Evolutionary conservation across 2,329 filamentous ascomycete species (phyloP), one percentile per base, ranked within the genome.

Genomic region (Lachnellula cervina): DNA sequence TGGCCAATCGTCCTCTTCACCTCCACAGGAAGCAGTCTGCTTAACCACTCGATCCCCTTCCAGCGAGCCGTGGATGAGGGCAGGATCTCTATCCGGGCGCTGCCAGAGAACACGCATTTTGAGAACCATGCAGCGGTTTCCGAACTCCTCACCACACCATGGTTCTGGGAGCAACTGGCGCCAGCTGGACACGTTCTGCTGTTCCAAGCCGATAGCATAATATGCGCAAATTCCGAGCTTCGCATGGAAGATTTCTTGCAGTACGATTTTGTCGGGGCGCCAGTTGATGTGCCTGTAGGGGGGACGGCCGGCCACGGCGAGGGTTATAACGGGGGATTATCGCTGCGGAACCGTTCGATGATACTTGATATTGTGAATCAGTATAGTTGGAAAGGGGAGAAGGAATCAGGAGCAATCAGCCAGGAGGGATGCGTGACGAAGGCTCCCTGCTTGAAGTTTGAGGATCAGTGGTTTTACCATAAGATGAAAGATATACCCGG

Each of bases 1-100:
- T 76, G 73, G 73, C 73, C 73, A 7, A 68, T 77, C 19, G 64
- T 75, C 19, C 66, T 74, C 45, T 73, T 70, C 60, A 76, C 74
- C 0, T 63, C 68, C 1, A 8, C 25, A 7, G 54, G 65, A 25
- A 54, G 47, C 25, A 49, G 21, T 17, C 49, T 62, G 19, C 61
- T 63, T 4, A 42, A 51, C 11, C 42, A 44, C 14, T 70, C 69
- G 2, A 62, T 67, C 2, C 38, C 70, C 25, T 71, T 72, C 58
- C 59, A 63, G 14, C 71, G 71, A 4, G 66, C 69, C 4, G 59
- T 74, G 9, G 58, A 60, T 3, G 55, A 63, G 4, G 62, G 64
- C 11, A 57, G 63, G 16, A 64, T 76, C 49, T 56, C 66, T 43
- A 65, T 76, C 43, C 67, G 69, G 23, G 62, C 62, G 58, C 62